Evolutionary conservation across 305 asterid genomes (phyloP).

Genomic region (Striga hermonthica): DNA sequence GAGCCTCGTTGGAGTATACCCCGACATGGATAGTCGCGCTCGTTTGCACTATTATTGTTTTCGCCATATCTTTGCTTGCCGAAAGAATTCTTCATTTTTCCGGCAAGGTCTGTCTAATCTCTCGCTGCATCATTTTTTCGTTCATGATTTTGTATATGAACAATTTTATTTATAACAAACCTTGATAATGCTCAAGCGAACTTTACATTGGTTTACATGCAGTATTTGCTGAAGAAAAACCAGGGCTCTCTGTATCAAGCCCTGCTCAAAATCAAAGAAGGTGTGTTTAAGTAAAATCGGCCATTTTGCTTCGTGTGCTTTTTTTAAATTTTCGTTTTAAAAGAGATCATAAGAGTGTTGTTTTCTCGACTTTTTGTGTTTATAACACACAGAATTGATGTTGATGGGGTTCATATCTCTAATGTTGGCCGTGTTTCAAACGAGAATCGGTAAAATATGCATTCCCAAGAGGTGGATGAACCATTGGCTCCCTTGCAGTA

Average conservation of each 20-base stretch:
- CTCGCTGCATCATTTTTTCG: too few relatives aligned
- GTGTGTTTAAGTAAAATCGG: slow-evolving; percentile 29
- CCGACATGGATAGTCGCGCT: slow-evolving; percentile 75
- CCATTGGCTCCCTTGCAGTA: slow-evolving; percentile 57
- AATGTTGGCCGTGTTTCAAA: slow-evolving; percentile 48
- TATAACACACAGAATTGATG: slow-evolving; percentile 54
- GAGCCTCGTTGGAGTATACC: slow-evolving; percentile 46
- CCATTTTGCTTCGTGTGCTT: too few relatives aligned
- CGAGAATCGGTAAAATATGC: slow-evolving; percentile 45
- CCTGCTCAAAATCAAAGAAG: slow-evolving; percentile 67
- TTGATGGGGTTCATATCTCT: slow-evolving; percentile 78
- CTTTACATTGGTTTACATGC: too few relatives aligned
- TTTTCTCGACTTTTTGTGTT: too few relatives aligned
- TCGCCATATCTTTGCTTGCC: slow-evolving; percentile 51
- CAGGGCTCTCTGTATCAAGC: slow-evolving; percentile 64
- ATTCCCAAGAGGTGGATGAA: slow-evolving; percentile 40
- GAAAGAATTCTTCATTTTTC: slow-evolving; percentile 57
- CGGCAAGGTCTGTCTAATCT: slow-evolving; percentile 51
- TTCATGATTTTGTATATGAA: too few relatives aligned
- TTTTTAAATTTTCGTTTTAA: too few relatives aligned
- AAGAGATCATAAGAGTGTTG: background rate
- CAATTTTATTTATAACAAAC: too few relatives aligned
- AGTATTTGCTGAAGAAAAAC: slow-evolving; percentile 51
- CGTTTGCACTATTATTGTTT: slow-evolving; percentile 62
- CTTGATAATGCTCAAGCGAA: too few relatives aligned